phyloP scores from a whole-genome alignment of 1,284 basidiomycete species.

The Fomitiporia mediterranea region DNA sequence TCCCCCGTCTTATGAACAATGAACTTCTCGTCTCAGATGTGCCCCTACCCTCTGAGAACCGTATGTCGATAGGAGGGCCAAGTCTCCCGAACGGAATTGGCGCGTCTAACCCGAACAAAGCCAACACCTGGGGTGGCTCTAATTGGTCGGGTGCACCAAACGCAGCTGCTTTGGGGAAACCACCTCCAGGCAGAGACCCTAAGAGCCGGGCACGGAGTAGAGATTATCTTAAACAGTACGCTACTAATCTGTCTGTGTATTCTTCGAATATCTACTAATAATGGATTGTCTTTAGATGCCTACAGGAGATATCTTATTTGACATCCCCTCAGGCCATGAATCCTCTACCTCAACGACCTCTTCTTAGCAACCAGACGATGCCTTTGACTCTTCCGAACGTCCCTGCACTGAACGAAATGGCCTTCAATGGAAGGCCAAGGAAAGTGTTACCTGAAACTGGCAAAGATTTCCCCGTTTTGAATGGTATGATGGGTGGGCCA shows the following conservation, averaged over 20 bases:
- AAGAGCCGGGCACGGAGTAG: constrained; percentile 92
- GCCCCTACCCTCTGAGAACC: constrained; percentile 63
- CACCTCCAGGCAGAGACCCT: constrained; percentile 77
- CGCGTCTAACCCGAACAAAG: constrained; percentile 41
- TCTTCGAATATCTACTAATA: background rate
- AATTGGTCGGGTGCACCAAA: constrained; percentile 43
- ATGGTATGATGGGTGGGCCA: constrained; percentile 54
- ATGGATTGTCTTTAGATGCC: constrained; percentile 52
- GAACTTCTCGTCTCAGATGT: constrained; percentile 46
- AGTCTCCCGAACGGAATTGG: constrained; percentile 46
- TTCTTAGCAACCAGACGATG: constrained; percentile 60
- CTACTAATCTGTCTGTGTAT: constrained; percentile 25
- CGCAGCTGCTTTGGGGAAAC: constrained; percentile 56
- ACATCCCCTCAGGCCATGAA: constrained; percentile 97
- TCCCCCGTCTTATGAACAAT: constrained; percentile 24
- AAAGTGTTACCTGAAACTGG: constrained; percentile 71
- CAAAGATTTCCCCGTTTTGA: constrained; percentile 66
- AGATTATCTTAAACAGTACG: constrained; percentile 96
- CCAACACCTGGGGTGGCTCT: constrained; percentile 52
- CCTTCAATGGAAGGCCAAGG: constrained; percentile 70
- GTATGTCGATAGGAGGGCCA: constrained; percentile 34
- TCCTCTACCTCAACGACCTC: constrained; percentile 83
- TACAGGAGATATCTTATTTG: constrained; percentile 97
- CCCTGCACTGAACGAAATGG: constrained; percentile 65
- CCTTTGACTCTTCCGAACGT: constrained; percentile 65